Evolutionary conservation across 108 stramenopile genomes (phyloP), one percentile per base, ranked within the genome.

Genomic region (Discostella stelligeroides): DNA sequence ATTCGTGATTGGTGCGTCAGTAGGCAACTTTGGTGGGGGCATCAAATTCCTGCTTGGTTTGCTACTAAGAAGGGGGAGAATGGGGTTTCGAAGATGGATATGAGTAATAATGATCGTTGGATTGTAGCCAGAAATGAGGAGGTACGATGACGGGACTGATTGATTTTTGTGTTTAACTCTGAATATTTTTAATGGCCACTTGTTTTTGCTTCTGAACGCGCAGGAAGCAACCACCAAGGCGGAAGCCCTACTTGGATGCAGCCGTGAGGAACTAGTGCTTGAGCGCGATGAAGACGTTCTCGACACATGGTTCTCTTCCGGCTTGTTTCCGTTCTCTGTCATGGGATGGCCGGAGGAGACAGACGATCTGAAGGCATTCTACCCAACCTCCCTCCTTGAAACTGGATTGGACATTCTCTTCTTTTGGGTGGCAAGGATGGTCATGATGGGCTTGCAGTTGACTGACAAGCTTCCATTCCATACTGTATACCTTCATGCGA

Each of bases 361-460:
- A 13, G 94, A 83, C 37, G 99, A 99, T 72, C 63, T 98, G 53
- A 85, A 97, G 82, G 98, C 97, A 14, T 99, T 99, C 70, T 99
- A 95, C 73, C 99, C 99, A 15, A 97, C 95, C n/a, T 92, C 92
- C n/a, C 84, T 99, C 40, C 93, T 99, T 24, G 99, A 99, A 78
- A 99, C 99, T 24, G 99, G 99, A 10, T 84, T 89, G 63, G 99
- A 99, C 79, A 99, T 99, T 85, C 87, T 99, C 46, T 99, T 99
- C 89, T 99, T 99, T 83, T 99, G 99, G 99, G 99, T 99, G 39
- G 99, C 99, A 27, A 86, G 99, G 70, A 99, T 99, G 99, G 99
- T 99, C 38, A 98, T 99, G 98, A 97, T 99, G 97, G 96, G 98
- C 42, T 88, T 99, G 78, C 93, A 99, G 81, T 83, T 99, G 62